These are phyloP conservation scores for Allium sativum DNA, from an alignment of 106 monocot genomes.

Conservation along the genomic window DNA sequence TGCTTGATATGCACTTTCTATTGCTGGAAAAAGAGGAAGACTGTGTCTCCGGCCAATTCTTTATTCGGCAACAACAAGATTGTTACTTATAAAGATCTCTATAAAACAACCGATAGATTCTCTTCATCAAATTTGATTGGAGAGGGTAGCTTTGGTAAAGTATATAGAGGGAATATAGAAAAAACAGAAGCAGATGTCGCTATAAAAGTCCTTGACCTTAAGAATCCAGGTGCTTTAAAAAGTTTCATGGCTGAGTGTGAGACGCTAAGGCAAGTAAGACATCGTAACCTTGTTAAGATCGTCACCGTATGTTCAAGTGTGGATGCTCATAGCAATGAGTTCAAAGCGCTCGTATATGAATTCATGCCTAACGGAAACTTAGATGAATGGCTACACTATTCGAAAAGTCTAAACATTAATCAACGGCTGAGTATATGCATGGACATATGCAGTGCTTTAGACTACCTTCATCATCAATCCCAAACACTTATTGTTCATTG, in stretches of 20 bases:
- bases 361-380: conserved; percentile 31
- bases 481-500: conserved; percentile 28
- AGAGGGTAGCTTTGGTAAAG: conserved; percentile 28
- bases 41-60: neutral
- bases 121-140: conserved; percentile 9
- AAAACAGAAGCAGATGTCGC: conserved; percentile 4
- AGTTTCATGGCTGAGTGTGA: conserved; percentile 41
- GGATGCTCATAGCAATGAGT: conserved; percentile 17
- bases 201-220: conserved; percentile 33
- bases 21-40: neutral
- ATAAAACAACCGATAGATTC: conserved; percentile 2
- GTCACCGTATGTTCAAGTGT: conserved; percentile 17
- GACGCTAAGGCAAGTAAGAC: conserved; percentile 15
- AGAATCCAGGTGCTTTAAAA: conserved; percentile 22
- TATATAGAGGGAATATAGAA: conserved; percentile 16
- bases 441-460: conserved; percentile 38
- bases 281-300: conserved; percentile 37
- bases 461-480: conserved; percentile 38
- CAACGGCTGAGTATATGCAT: conserved; percentile 32
- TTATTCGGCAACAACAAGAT: neutral
- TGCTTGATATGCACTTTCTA: neutral
- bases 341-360: conserved; percentile 23
- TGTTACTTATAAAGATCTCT: conserved; percentile 15
- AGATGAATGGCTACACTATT: conserved; percentile 20
- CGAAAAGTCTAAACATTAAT: neutral